Conservation (phyloP, 78 protist genomes). For the Creolimax fragrantissima region DNA sequence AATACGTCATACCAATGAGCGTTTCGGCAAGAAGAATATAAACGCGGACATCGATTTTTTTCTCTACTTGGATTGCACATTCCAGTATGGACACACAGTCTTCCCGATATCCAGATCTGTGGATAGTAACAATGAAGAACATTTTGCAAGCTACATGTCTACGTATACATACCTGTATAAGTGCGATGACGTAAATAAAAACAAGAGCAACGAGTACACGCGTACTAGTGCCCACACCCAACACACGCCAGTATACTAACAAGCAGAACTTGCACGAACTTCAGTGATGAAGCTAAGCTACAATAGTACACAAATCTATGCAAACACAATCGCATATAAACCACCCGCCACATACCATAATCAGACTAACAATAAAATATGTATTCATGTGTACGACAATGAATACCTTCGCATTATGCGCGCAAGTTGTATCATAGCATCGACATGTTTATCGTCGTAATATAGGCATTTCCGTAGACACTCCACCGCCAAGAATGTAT, state of each 20-base stretch:
- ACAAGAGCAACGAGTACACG: too few species aligned
- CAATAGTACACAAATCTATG: not conserved
- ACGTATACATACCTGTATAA: not conserved
- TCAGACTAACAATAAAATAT: not conserved
- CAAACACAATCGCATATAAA: not conserved
- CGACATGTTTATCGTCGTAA: not conserved
- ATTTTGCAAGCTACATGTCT: too few species aligned
- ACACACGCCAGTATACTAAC: too few species aligned
- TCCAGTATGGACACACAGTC: not conserved
- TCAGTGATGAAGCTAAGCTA: too few species aligned
- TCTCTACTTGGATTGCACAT: not conserved
- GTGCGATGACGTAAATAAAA: not conserved
- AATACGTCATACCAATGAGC: not conserved
- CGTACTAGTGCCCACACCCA: too few species aligned
- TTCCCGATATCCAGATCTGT: not conserved
- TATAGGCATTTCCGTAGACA: not conserved
- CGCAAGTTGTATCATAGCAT: not conserved
- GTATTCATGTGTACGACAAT: too few species aligned
- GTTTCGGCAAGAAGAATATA: not conserved
- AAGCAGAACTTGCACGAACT: too few species aligned
- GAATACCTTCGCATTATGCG: not conserved
- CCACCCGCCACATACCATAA: too few species aligned
- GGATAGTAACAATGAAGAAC: too few species aligned
- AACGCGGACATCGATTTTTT: not conserved
- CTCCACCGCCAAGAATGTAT: not conserved